phyloP scores from a whole-genome alignment of 495 filamentous ascomycete species.

The Massariosphaeria phaeospora region DNA sequence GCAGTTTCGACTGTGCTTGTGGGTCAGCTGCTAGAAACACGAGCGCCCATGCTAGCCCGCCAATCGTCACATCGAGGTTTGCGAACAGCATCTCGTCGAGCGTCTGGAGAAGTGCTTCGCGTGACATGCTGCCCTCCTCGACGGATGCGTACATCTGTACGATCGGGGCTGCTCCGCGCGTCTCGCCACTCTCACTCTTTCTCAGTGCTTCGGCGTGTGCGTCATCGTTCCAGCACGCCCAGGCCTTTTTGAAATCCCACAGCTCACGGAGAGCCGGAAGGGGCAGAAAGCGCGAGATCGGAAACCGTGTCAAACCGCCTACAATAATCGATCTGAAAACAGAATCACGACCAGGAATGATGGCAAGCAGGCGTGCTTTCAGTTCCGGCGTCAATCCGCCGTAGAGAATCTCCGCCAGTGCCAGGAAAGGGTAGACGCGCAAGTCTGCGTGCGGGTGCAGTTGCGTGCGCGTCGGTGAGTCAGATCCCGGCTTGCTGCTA shows the following conservation, averaged over 20 bases:
- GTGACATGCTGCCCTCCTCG: background rate
- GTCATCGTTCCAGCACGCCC: background rate
- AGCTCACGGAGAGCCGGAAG: background rate
- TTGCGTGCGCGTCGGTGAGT: background rate
- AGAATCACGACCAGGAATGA: background rate
- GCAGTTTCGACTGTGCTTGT: conserved; percentile 2
- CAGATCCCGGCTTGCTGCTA: background rate
- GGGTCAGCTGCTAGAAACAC: conserved; percentile 42
- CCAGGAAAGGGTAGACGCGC: background rate
- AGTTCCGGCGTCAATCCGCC: background rate
- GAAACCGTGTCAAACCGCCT: background rate
- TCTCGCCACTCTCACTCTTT: background rate
- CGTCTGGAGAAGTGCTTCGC: conserved; percentile 35
- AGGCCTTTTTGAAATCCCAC: background rate
- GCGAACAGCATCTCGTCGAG: conserved; percentile 46
- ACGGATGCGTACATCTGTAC: background rate
- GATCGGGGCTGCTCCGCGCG: background rate
- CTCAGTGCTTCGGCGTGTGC: background rate
- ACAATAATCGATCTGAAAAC: background rate
- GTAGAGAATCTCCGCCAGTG: background rate
- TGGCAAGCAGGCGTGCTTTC: background rate
- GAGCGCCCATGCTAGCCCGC: conserved; percentile 41
- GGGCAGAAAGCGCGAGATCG: background rate
- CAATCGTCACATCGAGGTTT: conserved; percentile 47
- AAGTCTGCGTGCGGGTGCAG: background rate